A percentile compares a stretch with the other conserved stretches of the same genome.
Evolutionary conservation across 2,329 filamentous ascomycete genomes (phyloP).

Genomic region (Curvularia lunata): DNA sequence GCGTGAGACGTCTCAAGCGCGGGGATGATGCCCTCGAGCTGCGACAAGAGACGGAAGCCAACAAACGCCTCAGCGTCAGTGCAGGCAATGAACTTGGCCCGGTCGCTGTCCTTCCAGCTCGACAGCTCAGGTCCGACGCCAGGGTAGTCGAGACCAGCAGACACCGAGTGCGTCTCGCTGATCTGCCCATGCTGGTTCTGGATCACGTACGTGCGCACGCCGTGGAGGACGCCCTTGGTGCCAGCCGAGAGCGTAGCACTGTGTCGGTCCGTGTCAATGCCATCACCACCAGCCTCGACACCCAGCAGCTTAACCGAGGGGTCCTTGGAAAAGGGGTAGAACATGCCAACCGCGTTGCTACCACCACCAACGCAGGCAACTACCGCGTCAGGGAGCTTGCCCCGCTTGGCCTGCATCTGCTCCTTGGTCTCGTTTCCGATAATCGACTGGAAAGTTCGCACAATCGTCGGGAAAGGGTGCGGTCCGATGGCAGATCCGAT

Average conservation of each 20-base stretch:
- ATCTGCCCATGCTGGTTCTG: conserved; percentile 95
- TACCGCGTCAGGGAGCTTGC: conserved; percentile 92
- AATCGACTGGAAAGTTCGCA: conserved; percentile 95
- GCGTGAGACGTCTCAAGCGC: conserved; percentile 94
- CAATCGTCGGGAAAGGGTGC: conserved; percentile 97
- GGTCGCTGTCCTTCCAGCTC: conserved; percentile 87
- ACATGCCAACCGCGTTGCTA: conserved; percentile 96
- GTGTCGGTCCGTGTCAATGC: conserved; percentile 83
- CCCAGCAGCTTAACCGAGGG: conserved; percentile 84
- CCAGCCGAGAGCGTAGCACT: conserved; percentile 87
- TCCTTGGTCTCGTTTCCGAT: conserved; percentile 94
- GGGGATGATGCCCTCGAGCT: conserved; percentile 96
- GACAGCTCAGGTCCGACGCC: conserved; percentile 93
- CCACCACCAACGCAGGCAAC: conserved; percentile 96
- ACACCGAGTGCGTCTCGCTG: conserved; percentile 92
- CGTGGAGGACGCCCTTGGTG: conserved; percentile 90
- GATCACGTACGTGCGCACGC: conserved; percentile 92
- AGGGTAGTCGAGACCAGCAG: conserved; percentile 94
- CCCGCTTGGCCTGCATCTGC: conserved; percentile 83
- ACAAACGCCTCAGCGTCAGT: conserved; percentile 90
- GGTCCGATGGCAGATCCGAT: conserved; percentile 97
- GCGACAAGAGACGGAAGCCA: conserved; percentile 82
- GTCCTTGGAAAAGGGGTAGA: conserved; percentile 92
- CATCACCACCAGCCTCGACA: conserved; percentile 94
- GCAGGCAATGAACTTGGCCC: conserved; percentile 87